Base-by-base conservation (phyloP, 1,284 basidiomycete species). In the Sutorius eximius region DNA sequence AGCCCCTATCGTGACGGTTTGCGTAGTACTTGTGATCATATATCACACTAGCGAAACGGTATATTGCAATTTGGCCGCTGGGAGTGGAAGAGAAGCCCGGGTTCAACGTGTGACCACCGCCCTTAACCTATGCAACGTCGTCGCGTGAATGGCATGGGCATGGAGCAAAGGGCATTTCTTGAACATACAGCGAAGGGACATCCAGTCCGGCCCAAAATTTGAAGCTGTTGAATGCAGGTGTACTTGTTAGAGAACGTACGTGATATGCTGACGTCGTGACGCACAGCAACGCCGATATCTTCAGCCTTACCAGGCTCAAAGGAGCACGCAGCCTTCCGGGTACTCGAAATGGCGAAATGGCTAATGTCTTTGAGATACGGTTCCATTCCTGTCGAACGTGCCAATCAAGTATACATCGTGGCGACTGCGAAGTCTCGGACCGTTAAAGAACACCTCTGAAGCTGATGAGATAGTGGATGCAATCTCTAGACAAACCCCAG, bases 301-400 rank as follows among this genome's bases (percentile, higher is more conserved):
- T 71, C 70, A 3, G 76, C 65, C 2, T 75, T 78, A 8, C 75
- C 79, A 3, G 82, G 82, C 60, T 82, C 77, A n/a, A 84, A 80
- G 12, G 76, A 75, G 63, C 82, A 85, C 1, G 67, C 66, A 8
- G 82, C 66, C 0, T 44, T 15, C 56, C 78, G 74, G 0, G 70
- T 62, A 53, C 77, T 82, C 10, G 81, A 79, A 11, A 61, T 58
- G 2, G 77, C 73, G 73, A 75, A 82, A 57, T 83, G 82, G 9
- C 58, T 55, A 13, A 76, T 74, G 43, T 78, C 80, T 10, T 62
- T 66, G 0, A 29, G 29, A 56, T 79, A 83, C 3, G 65, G 45
- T 20, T 45, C 20, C 1, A 58, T 63, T 18, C 58, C 71, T 63
- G 49, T 46, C 40, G 5, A 48, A 40, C 44, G 30, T 30, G 36